Base-by-base conservation (phyloP, 345 rosid species). In the Syzygium oleosum region DNA sequence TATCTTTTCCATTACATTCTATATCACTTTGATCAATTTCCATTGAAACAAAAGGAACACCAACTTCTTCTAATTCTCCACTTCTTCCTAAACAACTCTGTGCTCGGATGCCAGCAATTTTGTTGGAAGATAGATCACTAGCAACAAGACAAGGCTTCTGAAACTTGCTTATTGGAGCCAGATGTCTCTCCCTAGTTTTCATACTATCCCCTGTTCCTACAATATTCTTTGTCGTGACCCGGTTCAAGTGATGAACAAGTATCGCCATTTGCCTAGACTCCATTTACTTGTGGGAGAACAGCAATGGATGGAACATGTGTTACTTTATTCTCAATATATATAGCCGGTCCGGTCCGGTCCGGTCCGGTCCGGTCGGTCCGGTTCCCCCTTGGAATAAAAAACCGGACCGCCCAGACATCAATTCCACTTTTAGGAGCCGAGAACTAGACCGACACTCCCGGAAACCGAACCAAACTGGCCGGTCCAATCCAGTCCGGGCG, bases 201-300 rank as follows among this genome's bases (percentile, higher is more conserved):
- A 86, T 87, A 89, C 91, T 90, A 52, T 84, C 91, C 88, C 88
- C 91, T 63, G 93, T 86, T 91, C 92, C 92, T 88, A 93, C 91
- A 46, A 92, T 91, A 89, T 93, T 95, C 99, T 89, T 88, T 88
- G 86, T 91, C 83, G 41, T 65, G 53, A 90, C 91, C 92, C 59
- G 88, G 87, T 54, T 91, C 93, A 85, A 85, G 89, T 89, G 92
- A 90, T 65, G 94, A 90, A 85, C 89, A 90, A 79, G 58, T 52
- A 85, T 88, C 85, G 41, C 90, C 86, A 84, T 89, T 90, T 77
- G 65, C 63, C 89, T 88, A 84, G 29, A 83, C 78, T 85, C 85
- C 88, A 88, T 90, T 93, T 89, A 89, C 88, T 88, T 91, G 86
- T 56, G 61, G 43, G 89, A 78, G 86, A 85, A 86, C 90, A 88